phyloP scores from a whole-genome alignment of 805 yeast genomes.

The Candida boidinii region DNA sequence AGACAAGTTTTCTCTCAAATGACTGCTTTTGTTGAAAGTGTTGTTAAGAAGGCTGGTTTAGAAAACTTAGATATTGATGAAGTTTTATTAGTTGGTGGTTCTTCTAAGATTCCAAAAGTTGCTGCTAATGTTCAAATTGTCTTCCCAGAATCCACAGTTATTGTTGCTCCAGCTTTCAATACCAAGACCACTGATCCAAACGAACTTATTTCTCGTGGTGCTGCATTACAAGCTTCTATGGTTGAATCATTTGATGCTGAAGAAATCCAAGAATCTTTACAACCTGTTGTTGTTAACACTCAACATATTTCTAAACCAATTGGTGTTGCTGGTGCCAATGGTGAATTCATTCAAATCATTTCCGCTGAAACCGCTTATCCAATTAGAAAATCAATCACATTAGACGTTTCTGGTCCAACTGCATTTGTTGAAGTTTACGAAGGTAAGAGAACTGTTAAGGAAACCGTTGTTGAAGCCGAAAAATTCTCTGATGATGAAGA shows the following conservation, averaged over 20 bases:
- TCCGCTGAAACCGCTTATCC: conserved; percentile 87
- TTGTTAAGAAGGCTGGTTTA: conserved; percentile 72
- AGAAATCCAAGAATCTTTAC: conserved; percentile 69
- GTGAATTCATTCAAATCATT: conserved; percentile 61
- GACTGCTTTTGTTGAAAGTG: conserved; percentile 65
- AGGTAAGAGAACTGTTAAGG: conserved; percentile 77
- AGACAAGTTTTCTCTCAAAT: conserved; percentile 71
- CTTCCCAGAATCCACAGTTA: conserved; percentile 73
- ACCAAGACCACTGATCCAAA: conserved; percentile 78
- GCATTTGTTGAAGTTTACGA: conserved; percentile 70
- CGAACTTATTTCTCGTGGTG: conserved; percentile 88
- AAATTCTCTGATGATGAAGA: conserved; percentile 42
- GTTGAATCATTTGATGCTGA: conserved; percentile 76
- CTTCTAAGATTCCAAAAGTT: conserved; percentile 87
- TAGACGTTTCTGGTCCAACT: conserved; percentile 54
- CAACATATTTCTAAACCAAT: conserved; percentile 79
- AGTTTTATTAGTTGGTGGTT: conserved; percentile 88
- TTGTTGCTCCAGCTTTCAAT: conserved; percentile 71
- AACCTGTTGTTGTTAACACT: conserved; percentile 80
- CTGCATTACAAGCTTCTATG: conserved; percentile 92
- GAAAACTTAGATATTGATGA: conserved; percentile 85
- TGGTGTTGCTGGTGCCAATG: conserved; percentile 72
- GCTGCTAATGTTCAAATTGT: conserved; percentile 62
- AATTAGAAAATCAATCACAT: conserved; percentile 63
- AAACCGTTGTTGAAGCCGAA: conserved; percentile 68